Percentiles rank a stretch among this genome's conserved stretches.
Conservation (phyloP, 495 filamentous ascomycete species). For the Rusavskia elegans region DNA sequence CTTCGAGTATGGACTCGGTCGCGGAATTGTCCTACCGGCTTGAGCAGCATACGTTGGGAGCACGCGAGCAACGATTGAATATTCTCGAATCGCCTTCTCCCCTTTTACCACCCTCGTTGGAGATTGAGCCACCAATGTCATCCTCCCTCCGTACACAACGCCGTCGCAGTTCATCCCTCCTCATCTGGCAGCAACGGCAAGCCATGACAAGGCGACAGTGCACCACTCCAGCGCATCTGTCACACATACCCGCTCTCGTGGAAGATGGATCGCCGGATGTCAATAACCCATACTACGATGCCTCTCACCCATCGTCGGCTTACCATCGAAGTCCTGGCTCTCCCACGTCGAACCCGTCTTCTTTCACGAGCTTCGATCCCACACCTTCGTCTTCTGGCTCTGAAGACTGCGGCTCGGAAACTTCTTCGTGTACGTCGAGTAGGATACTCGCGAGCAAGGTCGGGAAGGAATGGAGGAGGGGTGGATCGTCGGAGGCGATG, state of each 20-base stretch:
- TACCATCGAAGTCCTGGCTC: neutral
- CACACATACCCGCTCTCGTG: conserved; percentile 6
- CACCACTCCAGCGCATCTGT: conserved; percentile 4
- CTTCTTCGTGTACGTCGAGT: neutral
- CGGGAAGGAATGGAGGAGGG: conserved; percentile 3
- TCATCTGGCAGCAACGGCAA: conserved; percentile 6
- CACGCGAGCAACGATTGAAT: neutral
- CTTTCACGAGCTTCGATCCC: conserved; percentile 2
- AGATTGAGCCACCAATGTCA: neutral
- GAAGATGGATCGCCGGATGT: conserved; percentile 1
- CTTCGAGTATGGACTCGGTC: neutral
- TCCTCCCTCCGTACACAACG: neutral
- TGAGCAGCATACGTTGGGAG: conserved; percentile 3
- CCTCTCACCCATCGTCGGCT: conserved; percentile 2
- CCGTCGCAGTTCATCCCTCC: conserved; percentile 3
- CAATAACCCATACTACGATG: neutral
- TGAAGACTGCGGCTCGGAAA: neutral
- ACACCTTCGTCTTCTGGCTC: neutral
- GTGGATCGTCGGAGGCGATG: neutral
- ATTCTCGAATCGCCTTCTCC: neutral
- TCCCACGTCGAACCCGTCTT: neutral
- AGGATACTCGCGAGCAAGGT: conserved; percentile 1
- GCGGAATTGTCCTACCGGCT: conserved; percentile 9
- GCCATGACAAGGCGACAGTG: conserved; percentile 4
- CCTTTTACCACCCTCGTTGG: neutral